Base-by-base conservation (phyloP, 805 yeast species). In the Vanderwaltozyma verrucispora region DNA sequence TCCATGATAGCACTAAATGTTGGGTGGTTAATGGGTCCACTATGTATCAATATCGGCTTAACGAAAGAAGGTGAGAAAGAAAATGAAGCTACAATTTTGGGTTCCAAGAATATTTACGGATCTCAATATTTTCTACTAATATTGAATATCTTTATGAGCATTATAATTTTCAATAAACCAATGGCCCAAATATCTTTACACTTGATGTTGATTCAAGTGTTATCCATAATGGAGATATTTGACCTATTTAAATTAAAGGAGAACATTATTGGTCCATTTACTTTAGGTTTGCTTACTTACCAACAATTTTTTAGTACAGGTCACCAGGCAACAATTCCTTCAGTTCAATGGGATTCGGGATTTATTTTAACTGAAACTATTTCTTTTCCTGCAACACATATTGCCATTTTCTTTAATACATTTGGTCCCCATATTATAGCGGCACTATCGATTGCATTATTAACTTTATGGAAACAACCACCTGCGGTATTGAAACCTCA, bases 291-390 rank as follows among this genome's bases (percentile, higher is more conserved):
- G 18, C 59, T 92, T 33, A 94, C 86, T 1, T 77, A 77, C 46
- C 77, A 75, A 44, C 89, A 80, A 54, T 92, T 86, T 60, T 92
- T 87, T 63, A 71, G 86, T 36, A 85, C 97, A 0, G 98, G 97
- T 2, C 98, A 92, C 56, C 97, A 92, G 57, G 96, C 96, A 1
- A 89, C 97, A 0, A 70, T 92, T 26, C 87, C 92, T 5, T 79
- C 96, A 0, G 79, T 92, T 32, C 96, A 88, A 50, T 92, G 99
- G 99, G 97, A 92, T 42, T 62, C 78, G 6, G 97, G 94, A 0
- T 92, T 92, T 53, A 67, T 86, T 47, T 74, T 92, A 19, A 70
- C 86, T 1, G 81, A 79, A 38, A 69, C 74, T 1, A 80, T 88
- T 23, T 63, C 70, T 2, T 81, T 84, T 62, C 96, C 97, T 12